Percentiles rank a stretch among this genome's conserved stretches.
These are phyloP conservation scores for Manihot esculenta DNA, from an alignment of 441 rosid species.

Conservation along the genomic window DNA sequence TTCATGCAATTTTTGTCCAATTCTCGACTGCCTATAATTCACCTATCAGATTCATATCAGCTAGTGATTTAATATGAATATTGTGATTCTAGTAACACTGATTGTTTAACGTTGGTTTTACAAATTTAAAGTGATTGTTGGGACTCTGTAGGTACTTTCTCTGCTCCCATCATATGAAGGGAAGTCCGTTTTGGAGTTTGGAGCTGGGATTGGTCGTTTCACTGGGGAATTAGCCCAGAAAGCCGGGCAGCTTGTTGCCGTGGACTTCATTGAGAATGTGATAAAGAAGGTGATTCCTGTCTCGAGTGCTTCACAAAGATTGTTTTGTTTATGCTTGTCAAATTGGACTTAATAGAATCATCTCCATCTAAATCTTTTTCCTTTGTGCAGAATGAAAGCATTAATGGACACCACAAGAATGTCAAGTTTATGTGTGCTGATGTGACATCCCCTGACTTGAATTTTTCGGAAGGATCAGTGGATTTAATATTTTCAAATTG, in stretches of 20 bases:
- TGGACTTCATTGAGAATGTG: conserved; percentile 83
- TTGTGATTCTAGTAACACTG: too few relatives aligned
- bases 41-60: too few relatives aligned
- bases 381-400: conserved; percentile 64
- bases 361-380: conserved; percentile 9
- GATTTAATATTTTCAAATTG: conserved; percentile 93
- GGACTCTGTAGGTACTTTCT: conserved; percentile 57
- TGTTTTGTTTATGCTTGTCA: not conserved
- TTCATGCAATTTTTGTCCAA: too few relatives aligned
- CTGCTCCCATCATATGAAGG: conserved; percentile 81
- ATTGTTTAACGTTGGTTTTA: too few relatives aligned
- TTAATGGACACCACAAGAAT: conserved; percentile 82
- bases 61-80: too few relatives aligned
- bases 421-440: conserved; percentile 90
- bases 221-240: conserved; percentile 85
- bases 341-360: not conserved
- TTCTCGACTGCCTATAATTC: too few relatives aligned
- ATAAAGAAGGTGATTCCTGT: conserved; percentile 62
- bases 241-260: conserved; percentile 72
- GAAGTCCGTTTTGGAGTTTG: conserved; percentile 77
- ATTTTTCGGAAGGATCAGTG: conserved; percentile 59
- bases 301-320: not conserved
- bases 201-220: conserved; percentile 96
- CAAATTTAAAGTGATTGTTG: not conserved
- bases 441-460: conserved; percentile 74